phyloP scores from a whole-genome alignment of 306 rosid species.

The Trichosanthes cucumerina region DNA sequence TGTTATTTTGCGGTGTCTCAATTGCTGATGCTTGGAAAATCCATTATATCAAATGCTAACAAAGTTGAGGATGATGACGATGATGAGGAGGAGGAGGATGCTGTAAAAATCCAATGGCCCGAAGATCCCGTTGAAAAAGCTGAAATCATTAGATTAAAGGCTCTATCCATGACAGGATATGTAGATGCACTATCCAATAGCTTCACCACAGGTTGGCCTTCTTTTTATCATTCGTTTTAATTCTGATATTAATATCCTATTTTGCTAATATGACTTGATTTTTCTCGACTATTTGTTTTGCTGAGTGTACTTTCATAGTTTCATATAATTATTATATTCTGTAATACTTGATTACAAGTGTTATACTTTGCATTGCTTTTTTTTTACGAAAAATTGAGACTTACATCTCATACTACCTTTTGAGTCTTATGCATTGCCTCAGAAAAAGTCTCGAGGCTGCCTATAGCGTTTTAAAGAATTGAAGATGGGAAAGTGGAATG shows the following conservation, averaged over 20 bases:
- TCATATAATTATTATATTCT: neutral
- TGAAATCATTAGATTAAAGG: conserved; percentile 70
- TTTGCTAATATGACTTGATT: neutral
- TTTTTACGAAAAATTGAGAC: neutral
- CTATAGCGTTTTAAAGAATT: neutral
- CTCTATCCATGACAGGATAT: conserved; percentile 61
- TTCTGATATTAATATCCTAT: neutral
- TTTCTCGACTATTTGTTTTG: neutral
- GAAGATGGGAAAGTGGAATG: neutral
- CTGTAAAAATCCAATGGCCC: conserved; percentile 67
- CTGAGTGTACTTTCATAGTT: neutral
- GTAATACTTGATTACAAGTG: neutral
- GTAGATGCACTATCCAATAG: conserved; percentile 81
- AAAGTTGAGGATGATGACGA: conserved; percentile 51
- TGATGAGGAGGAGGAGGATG: conserved; percentile 25
- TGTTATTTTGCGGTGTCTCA: conserved; percentile 87
- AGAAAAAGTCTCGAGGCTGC: neutral
- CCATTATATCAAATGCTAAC: conserved; percentile 63
- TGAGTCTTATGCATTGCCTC: neutral
- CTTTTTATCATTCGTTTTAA: neutral
- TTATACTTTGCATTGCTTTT: neutral
- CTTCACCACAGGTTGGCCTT: conserved; percentile 62
- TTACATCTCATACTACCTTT: neutral
- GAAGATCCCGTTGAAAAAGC: conserved; percentile 81
- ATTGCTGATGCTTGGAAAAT: conserved; percentile 62